Base-by-base conservation (phyloP, 306 rosid species). In the Cucumis hystrix region DNA sequence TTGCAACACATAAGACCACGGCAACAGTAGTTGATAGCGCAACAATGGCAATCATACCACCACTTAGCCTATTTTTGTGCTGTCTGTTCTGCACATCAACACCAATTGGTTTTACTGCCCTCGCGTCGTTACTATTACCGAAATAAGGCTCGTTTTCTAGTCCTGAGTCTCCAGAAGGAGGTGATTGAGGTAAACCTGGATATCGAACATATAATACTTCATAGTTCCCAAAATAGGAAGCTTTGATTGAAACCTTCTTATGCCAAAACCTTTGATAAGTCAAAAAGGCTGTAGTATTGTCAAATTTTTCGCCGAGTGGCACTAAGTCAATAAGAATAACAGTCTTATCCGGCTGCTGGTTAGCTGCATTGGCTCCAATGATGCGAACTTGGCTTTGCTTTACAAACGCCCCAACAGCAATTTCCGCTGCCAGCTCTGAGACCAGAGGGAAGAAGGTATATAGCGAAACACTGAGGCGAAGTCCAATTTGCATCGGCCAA, bases 131-230 rank as follows among this genome's bases (percentile, higher is more conserved):
- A 76, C 83, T 86, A 79, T 63, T 64, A 33, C 70, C 81, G 21
- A 91, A 69, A 87, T 84, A 90, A 3, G 97, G 97, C 40, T 91
- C 97, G 18, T 82, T 90, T 74, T 92, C 88, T 33, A 86, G 62
- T 28, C 79, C 80, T 71, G 78, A 75, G 61, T 80, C 86, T 71
- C 83, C 88, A 47, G 88, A 82, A 76, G 99, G 97, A 75, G 99
- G 99, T 72, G 97, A 87, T 41, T 85, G 89, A 20, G 99, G 97
- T 80, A 95, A 87, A 81, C 99, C 99, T 83, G 96, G 96, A 86
- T 95, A 95, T 78, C 75, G 92, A 83, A 95, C 96, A 79, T 91
- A 95, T 45, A 95, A 81, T 40, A 95, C 97, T 54, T 91, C 92
- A 85, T 95, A 95, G 79, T 86, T 90, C 13, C 97, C 99, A 82